Evolutionary conservation across 1,284 basidiomycete species (phyloP).

Genomic region (Trametes pubescens): DNA sequence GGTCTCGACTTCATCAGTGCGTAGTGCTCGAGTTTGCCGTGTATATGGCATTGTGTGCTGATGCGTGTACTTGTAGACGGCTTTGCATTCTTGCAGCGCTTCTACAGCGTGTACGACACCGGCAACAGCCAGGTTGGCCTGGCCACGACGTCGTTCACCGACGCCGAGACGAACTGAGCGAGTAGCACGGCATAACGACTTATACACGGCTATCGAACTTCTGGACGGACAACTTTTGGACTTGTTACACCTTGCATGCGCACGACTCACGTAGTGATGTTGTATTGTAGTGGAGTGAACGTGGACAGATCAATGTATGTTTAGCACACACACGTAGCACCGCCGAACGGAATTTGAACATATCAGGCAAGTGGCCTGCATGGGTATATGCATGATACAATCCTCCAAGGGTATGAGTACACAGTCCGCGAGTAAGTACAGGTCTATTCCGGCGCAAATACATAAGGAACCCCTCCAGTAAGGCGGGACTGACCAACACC

Average conservation of each 20-base stretch:
- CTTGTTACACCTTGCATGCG: neutral
- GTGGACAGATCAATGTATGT: neutral
- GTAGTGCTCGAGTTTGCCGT: conserved; percentile 21
- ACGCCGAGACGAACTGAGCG: conserved; percentile 50
- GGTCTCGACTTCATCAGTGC: conserved; percentile 50
- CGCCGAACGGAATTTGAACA: neutral
- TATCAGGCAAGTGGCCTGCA: neutral
- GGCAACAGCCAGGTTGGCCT: conserved; percentile 56
- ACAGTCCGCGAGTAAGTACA: conserved; percentile 3
- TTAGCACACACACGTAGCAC: too few species aligned
- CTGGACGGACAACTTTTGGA: neutral
- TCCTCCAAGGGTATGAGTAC: conserved; percentile 6
- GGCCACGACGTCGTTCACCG: conserved; percentile 53
- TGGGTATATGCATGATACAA: conserved; percentile 3
- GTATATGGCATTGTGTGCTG: conserved; percentile 7
- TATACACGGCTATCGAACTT: neutral
- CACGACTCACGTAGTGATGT: neutral
- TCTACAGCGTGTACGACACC: conserved; percentile 73
- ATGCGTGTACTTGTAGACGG: conserved; percentile 39
- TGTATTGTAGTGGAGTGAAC: neutral
- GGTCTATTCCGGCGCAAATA: conserved; percentile 20
- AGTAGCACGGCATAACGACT: neutral
- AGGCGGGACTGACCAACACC: neutral
- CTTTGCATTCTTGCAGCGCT: conserved; percentile 58
- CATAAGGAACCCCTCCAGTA: neutral